These are phyloP conservation scores for Castanea mollissima DNA, from an alignment of 306 rosid genomes.

Conservation along the genomic window DNA sequence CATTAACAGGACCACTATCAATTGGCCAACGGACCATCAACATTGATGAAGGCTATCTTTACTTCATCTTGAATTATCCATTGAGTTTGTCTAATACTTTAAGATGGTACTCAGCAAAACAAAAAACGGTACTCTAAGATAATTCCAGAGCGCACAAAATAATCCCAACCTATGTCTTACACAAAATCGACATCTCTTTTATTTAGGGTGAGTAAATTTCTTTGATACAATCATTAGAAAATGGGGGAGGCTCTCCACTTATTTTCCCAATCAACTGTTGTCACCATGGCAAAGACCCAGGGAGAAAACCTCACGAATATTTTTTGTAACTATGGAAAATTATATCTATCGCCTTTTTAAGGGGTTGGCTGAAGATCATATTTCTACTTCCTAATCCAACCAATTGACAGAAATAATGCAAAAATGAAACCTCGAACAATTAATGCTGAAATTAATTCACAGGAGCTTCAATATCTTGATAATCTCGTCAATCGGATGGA, in stretches of 20 bases:
- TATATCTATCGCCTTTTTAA: background rate
- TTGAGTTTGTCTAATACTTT: too few species aligned
- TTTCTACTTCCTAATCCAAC: background rate
- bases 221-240: slow-evolving; percentile 23
- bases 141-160: background rate
- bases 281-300: background rate
- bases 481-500: slow-evolving; percentile 65
- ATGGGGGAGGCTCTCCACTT: slow-evolving; percentile 37
- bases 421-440: background rate
- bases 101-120: too few species aligned
- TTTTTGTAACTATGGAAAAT: background rate
- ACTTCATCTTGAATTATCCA: too few species aligned
- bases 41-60: too few species aligned
- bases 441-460: background rate
- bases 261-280: background rate
- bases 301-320: slow-evolving; percentile 38
- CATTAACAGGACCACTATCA: too few species aligned
- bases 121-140: too few species aligned
- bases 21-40: too few species aligned
- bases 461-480: slow-evolving; percentile 6
- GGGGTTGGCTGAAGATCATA: too few species aligned
- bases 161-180: background rate
- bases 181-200: slow-evolving; percentile 12
- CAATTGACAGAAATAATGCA: background rate
- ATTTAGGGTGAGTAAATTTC: background rate